phyloP scores from a whole-genome alignment of 2,329 filamentous ascomycete genomes.

The Diaporthe sp. region DNA sequence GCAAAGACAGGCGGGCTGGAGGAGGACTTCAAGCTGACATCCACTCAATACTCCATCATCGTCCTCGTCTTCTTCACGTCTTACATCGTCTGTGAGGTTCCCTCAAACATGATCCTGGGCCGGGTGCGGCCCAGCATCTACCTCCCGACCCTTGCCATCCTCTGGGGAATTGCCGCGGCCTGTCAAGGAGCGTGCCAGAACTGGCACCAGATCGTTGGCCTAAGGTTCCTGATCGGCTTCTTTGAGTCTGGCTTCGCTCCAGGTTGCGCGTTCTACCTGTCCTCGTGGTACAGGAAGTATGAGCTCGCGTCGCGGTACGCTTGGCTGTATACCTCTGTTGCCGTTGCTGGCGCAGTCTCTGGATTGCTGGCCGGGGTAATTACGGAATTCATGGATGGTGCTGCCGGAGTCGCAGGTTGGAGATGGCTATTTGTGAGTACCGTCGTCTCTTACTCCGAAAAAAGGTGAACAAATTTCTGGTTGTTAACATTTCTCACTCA shows the following conservation, averaged over 20 bases:
- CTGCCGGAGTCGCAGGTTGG: constrained; percentile 44
- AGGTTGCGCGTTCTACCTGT: constrained; percentile 44
- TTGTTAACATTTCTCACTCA: background rate
- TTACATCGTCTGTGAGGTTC: constrained; percentile 45
- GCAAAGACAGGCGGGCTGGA: constrained; percentile 44
- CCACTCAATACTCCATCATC: constrained; percentile 46
- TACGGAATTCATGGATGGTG: constrained; percentile 43
- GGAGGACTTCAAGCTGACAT: constrained; percentile 41
- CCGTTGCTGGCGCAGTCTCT: constrained; percentile 42
- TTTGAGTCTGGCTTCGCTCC: constrained; percentile 43
- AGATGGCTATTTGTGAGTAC: constrained; percentile 46
- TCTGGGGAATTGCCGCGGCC: constrained; percentile 44
- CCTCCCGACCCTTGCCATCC: constrained; percentile 41
- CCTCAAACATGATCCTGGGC: constrained; percentile 44
- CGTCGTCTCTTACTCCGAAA: background rate
- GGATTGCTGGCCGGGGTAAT: constrained; percentile 37
- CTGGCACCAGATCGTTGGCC: constrained; percentile 42
- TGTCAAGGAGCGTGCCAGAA: constrained; percentile 43
- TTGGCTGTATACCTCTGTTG: constrained; percentile 42
- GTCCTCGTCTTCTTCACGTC: constrained; percentile 46
- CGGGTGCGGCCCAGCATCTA: constrained; percentile 44
- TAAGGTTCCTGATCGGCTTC: constrained; percentile 43
- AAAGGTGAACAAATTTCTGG: accelerated
- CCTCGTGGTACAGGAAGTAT: constrained; percentile 43
- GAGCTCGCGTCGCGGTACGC: constrained; percentile 43